Percentiles rank a stretch among this genome's conserved stretches.
phyloP scores from a whole-genome alignment of 495 filamentous ascomycete species.

The Neurospora sp. region DNA sequence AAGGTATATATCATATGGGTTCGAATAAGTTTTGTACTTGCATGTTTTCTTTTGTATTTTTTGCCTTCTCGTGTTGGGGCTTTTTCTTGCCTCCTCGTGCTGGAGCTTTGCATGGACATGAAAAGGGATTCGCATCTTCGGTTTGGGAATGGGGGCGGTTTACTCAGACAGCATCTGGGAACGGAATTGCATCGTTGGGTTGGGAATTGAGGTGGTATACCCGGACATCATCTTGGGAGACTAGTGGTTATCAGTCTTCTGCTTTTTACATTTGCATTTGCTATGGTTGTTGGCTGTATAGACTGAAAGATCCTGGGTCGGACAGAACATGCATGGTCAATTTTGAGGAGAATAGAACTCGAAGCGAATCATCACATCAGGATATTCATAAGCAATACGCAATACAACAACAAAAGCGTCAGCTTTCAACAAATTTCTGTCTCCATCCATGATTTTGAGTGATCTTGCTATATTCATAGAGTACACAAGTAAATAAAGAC shows the following conservation, averaged over 20 bases:
- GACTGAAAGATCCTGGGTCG: background rate
- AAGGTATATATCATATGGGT: background rate
- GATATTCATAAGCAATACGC: background rate
- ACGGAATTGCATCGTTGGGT: background rate
- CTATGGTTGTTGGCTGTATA: background rate
- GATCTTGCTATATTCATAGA: background rate
- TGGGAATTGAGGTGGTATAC: background rate
- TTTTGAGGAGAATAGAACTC: background rate
- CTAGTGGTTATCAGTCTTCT: background rate
- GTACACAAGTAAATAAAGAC: background rate
- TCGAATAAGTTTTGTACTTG: background rate
- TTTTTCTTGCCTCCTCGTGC: background rate
- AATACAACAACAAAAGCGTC: background rate
- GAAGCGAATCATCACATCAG: background rate
- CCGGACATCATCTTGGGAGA: background rate
- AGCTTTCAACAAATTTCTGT: background rate
- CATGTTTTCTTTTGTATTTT: background rate
- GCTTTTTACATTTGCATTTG: background rate
- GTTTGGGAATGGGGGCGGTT: background rate
- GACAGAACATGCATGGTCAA: background rate
- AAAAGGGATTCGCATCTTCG: background rate
- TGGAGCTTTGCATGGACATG: background rate
- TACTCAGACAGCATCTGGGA: background rate
- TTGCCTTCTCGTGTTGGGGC: background rate
- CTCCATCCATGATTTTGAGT: background rate